Conservation (phyloP, 2,329 filamentous ascomycete species). For the Penicillium janthinellum region DNA sequence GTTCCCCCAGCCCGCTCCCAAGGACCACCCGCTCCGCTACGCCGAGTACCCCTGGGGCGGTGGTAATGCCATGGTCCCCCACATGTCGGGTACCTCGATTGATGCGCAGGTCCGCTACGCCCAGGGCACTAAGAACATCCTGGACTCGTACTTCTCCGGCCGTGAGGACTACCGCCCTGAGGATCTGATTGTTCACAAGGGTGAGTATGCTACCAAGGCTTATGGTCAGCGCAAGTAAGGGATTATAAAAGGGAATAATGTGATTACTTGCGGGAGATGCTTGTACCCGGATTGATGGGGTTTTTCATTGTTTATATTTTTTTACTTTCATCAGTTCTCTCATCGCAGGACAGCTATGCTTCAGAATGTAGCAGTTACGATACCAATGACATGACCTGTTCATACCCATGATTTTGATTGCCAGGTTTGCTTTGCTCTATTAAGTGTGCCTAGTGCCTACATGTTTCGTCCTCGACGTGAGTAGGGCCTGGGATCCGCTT, state of each 20-base stretch:
- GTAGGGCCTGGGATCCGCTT: not conserved
- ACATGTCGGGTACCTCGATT: slow-evolving; percentile 99
- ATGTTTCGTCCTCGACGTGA: not conserved
- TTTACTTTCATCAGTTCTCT: not conserved
- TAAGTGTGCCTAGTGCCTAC: not conserved
- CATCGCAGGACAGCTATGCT: slow-evolving; percentile 7
- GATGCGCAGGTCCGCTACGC: slow-evolving; percentile 95
- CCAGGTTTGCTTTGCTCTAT: not conserved
- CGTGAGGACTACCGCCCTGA: slow-evolving; percentile 83
- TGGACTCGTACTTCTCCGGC: slow-evolving; percentile 87
- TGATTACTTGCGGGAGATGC: not conserved
- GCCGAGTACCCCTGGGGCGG: slow-evolving; percentile 94
- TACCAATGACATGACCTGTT: slow-evolving; percentile 28
- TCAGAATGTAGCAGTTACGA: slow-evolving; percentile 25
- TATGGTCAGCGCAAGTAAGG: slow-evolving; percentile 70
- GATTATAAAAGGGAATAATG: not conserved
- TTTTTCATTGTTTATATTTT: slow-evolving; percentile 21
- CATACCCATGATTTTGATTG: slow-evolving; percentile 2
- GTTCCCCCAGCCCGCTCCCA: slow-evolving; percentile 96
- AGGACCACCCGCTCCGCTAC: slow-evolving; percentile 88
- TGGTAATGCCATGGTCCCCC: slow-evolving; percentile 97
- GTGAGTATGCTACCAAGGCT: slow-evolving; percentile 92
- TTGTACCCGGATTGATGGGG: not conserved
- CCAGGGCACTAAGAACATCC: slow-evolving; percentile 82
- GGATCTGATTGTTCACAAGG: slow-evolving; percentile 86